These are phyloP conservation scores for Myxozyma udenii DNA, from an alignment of 805 yeast species.

Conservation along the genomic window DNA sequence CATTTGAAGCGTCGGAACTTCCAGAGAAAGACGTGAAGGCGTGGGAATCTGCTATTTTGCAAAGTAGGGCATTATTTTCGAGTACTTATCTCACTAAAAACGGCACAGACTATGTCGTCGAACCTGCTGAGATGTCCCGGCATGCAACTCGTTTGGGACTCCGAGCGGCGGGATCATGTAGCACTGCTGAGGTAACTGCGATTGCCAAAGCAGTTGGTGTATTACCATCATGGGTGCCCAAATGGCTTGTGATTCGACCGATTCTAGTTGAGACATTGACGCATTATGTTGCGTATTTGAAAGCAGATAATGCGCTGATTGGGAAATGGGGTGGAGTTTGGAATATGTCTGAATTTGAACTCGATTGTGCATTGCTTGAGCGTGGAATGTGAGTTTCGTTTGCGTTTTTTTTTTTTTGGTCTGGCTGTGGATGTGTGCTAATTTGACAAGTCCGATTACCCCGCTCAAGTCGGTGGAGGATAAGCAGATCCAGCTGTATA, in stretches of 20 bases:
- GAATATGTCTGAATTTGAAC: slow-evolving; percentile 47
- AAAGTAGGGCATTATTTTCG: no score
- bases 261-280: slow-evolving; percentile 44
- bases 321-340: slow-evolving; percentile 47
- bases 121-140: no score
- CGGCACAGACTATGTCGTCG: no score
- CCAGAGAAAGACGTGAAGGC: neutral
- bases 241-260: slow-evolving; percentile 39
- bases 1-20: slow-evolving; percentile 5
- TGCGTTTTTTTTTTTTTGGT: neutral
- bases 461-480: slow-evolving; percentile 15
- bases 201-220: slow-evolving; percentile 30
- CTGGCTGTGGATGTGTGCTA: no score
- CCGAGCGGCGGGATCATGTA: neutral
- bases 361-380: slow-evolving; percentile 41
- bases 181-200: slow-evolving; percentile 17
- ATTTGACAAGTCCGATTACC: no score
- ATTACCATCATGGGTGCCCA: slow-evolving; percentile 28
- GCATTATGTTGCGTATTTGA: slow-evolving; percentile 46
- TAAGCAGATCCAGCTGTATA: slow-evolving; percentile 16
- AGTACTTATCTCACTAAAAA: no score
- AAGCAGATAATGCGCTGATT: slow-evolving; percentile 51
- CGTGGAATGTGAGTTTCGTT: slow-evolving; percentile 13
- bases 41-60: neutral
- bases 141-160: no score